These are phyloP conservation scores for Sparassis latifolia DNA, from an alignment of 1,284 basidiomycete genomes.

Conservation along the genomic window DNA sequence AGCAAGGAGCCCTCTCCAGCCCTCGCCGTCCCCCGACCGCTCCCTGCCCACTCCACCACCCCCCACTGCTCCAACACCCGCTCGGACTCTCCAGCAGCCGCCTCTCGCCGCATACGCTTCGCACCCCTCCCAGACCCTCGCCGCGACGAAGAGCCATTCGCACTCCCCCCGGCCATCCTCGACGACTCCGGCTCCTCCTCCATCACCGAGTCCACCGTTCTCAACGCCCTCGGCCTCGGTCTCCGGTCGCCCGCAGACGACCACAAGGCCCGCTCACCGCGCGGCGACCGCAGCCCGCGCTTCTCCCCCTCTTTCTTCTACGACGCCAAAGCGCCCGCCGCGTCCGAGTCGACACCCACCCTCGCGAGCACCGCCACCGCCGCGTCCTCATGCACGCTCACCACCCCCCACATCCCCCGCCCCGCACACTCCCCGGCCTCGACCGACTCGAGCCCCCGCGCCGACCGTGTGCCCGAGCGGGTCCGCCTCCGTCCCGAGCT, in stretches of 20 bases:
- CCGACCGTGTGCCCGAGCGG: conserved; percentile 9
- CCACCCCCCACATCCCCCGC: conserved; percentile 6
- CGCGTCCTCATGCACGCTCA: conserved; percentile 1
- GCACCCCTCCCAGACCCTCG: conserved; percentile 73
- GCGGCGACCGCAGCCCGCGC: conserved; percentile 7
- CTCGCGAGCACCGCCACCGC: conserved; percentile 8
- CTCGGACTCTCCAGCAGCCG: conserved; percentile 16
- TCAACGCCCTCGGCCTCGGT: conserved; percentile 4
- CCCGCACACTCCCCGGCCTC: conserved; percentile 3
- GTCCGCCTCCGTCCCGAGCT: conserved; percentile 2
- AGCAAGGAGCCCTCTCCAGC: conserved; percentile 2
- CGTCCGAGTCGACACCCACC: conserved; percentile 6
- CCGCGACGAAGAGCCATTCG: conserved; percentile 29
- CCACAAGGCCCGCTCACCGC: not conserved
- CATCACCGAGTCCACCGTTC: conserved; percentile 12
- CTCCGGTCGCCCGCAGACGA: not conserved
- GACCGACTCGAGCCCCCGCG: conserved; percentile 7
- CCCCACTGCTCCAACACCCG: conserved; percentile 15
- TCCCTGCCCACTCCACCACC: conserved; percentile 11
- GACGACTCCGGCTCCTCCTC: conserved; percentile 21
- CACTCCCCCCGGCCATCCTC: conserved; percentile 31
- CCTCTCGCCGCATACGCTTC: conserved; percentile 55
- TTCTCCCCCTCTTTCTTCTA: conserved; percentile 3
- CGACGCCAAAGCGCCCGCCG: not conserved
- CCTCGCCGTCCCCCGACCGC: conserved; percentile 11